Evolutionary conservation across 1,139 yeast species (phyloP).

Genomic region (Diutina neorugosa): DNA sequence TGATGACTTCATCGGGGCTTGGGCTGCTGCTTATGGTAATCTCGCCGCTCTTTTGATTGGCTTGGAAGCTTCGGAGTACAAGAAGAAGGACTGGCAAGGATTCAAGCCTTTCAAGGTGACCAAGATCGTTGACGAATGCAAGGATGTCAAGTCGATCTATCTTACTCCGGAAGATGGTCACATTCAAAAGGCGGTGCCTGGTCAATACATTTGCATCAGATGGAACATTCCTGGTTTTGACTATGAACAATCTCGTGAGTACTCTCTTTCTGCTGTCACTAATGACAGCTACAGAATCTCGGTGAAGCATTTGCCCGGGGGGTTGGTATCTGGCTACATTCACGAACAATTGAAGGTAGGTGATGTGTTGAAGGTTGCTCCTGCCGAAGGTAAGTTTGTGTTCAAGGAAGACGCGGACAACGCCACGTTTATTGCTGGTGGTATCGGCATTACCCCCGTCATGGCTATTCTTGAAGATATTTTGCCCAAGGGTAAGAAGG

Average conservation of each 20-base stretch:
- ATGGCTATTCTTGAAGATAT: conserved; percentile 37
- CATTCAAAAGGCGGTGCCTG: conserved; percentile 25
- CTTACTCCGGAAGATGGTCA: conserved; percentile 36
- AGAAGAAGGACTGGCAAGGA: conserved; percentile 38
- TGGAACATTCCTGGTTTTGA: conserved; percentile 20
- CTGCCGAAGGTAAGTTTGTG: conserved; percentile 49
- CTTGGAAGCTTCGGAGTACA: conserved; percentile 39
- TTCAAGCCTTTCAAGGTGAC: conserved; percentile 41
- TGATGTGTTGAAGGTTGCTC: conserved; percentile 35
- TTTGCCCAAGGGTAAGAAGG: conserved; percentile 15
- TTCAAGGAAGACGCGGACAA: conserved; percentile 24
- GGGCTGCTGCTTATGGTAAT: conserved; percentile 54
- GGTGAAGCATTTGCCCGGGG: conserved; percentile 35
- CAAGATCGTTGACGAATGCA: conserved; percentile 30
- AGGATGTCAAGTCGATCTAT: conserved; percentile 38
- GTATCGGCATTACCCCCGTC: conserved; percentile 61
- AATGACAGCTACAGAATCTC: conserved; percentile 35
- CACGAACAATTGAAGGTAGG: conserved; percentile 41
- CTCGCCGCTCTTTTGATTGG: conserved; percentile 50
- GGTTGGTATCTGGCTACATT: conserved; percentile 40
- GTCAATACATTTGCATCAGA: conserved; percentile 52
- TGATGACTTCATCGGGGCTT: conserved; percentile 45
- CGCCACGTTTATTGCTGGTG: conserved; percentile 41
- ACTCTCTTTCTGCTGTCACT: conserved; percentile 32
- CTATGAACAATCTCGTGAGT: conserved; percentile 34